Conservation (phyloP, 1,139 yeast species). For the Arxiozyma bovina region DNA sequence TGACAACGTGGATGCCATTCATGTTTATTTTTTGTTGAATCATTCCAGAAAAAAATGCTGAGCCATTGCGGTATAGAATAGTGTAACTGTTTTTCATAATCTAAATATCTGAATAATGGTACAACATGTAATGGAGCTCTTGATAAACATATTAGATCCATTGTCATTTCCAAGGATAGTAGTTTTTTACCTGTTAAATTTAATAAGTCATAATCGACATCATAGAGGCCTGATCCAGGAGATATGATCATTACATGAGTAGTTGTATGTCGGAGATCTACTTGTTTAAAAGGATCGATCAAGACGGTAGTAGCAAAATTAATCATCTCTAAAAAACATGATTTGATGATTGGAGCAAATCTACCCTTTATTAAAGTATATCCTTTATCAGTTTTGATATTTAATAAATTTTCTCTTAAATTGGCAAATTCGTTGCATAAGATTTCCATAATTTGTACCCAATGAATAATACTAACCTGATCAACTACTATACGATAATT, state of each 20-base stretch:
- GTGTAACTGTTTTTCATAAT: constrained; percentile 44
- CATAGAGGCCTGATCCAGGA: constrained; percentile 90
- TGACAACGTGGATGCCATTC: constrained; percentile 90
- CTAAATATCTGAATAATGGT: constrained; percentile 72
- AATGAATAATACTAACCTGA: constrained; percentile 75
- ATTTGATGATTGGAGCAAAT: constrained; percentile 78
- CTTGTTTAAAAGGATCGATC: constrained; percentile 72
- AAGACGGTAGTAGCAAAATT: constrained; percentile 74
- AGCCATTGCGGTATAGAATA: constrained; percentile 93
- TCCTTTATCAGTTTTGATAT: constrained; percentile 35
- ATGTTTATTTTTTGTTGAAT: constrained; percentile 36
- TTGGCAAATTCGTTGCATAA: constrained; percentile 77
- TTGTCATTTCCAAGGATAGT: constrained; percentile 69
- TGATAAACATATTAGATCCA: constrained; percentile 81
- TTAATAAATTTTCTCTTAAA: constrained; percentile 66
- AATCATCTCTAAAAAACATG: constrained; percentile 80
- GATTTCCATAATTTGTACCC: constrained; percentile 89
- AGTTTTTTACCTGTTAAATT: constrained; percentile 68
- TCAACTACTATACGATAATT: constrained; percentile 92
- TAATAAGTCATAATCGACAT: constrained; percentile 75
- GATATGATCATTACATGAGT: constrained; percentile 78
- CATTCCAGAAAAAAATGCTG: constrained; percentile 82
- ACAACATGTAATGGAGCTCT: constrained; percentile 89
- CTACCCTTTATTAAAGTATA: constrained; percentile 41
- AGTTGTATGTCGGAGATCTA: constrained; percentile 81